phyloP scores from a whole-genome alignment of 140 eudicot genomes.

The Bidens hawaiensis region DNA sequence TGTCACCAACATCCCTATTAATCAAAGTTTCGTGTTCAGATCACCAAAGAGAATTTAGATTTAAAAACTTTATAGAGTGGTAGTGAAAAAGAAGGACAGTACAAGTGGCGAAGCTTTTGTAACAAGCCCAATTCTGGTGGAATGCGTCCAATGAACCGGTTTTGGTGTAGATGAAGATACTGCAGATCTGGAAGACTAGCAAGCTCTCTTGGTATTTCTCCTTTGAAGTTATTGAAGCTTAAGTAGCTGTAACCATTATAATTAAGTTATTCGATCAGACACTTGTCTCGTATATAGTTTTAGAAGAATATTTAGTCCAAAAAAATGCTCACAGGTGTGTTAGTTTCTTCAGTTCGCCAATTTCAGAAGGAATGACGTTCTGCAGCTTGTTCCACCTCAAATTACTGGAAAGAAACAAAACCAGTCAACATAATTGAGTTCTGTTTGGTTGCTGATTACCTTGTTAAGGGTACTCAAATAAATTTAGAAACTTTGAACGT shows the following conservation, averaged over 20 bases:
- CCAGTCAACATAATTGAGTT: no score
- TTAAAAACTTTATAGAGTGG: neutral
- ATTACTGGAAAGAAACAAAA: constrained; percentile 62
- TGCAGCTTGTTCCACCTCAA: constrained; percentile 98
- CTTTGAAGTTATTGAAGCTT: constrained; percentile 92
- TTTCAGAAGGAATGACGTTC: constrained; percentile 94
- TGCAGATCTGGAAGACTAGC: constrained; percentile 92
- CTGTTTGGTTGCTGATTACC: no score
- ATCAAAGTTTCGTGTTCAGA: constrained; percentile 16
- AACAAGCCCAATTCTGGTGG: constrained; percentile 94
- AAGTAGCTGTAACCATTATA: neutral
- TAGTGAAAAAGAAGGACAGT: constrained; percentile 17
- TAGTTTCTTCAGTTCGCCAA: constrained; percentile 91
- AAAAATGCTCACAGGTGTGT: constrained; percentile 78
- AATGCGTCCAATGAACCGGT: constrained; percentile 80
- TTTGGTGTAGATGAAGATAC: constrained; percentile 88
- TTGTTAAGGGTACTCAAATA: no score
- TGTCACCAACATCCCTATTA: constrained; percentile 91
- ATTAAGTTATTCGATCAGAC: neutral
- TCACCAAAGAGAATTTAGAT: constrained; percentile 2
- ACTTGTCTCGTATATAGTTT: neutral
- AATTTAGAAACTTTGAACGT: neutral
- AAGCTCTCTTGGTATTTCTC: constrained; percentile 93
- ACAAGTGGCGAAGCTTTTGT: constrained; percentile 76
- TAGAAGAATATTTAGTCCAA: neutral